Conservation (phyloP, 2,329 filamentous ascomycete species). For the Ceratocystis variospora region DNA sequence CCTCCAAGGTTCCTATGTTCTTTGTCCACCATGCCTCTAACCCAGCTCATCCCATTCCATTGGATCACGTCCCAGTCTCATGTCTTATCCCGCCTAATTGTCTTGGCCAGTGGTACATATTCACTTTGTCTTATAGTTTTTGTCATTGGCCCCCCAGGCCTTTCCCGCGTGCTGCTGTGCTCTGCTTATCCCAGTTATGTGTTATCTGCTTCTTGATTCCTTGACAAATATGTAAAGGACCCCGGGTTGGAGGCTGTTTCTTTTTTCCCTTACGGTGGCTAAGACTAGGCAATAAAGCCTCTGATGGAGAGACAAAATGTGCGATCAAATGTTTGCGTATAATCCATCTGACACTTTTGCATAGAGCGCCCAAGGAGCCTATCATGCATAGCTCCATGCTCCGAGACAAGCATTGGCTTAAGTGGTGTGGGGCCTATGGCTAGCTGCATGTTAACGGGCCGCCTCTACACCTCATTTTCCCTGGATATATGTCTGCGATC, state of each 20-base stretch:
- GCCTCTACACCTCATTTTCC: neutral
- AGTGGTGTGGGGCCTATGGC: neutral
- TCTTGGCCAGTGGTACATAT: neutral
- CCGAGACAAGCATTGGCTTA: neutral
- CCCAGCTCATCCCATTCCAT: neutral
- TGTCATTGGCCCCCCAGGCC: neutral
- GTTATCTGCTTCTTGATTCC: neutral
- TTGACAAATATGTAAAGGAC: neutral
- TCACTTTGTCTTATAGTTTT: neutral
- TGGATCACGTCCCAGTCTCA: neutral
- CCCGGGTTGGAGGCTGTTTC: neutral
- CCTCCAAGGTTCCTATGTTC: neutral
- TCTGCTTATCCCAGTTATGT: neutral
- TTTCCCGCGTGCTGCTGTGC: neutral
- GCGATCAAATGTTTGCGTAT: neutral
- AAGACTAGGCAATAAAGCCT: conserved; percentile 4
- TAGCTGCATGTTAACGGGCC: neutral
- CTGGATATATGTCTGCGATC: neutral
- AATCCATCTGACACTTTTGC: neutral
- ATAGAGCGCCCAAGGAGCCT: neutral
- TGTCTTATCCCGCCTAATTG: conserved; percentile 7
- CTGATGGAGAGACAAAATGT: neutral
- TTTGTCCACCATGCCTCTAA: no score
- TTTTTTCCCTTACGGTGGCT: neutral
- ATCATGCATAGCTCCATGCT: neutral